Evolutionary conservation across 768 basidiomycete species (phyloP).

Genomic region (Kwoniella shandongensis): DNA sequence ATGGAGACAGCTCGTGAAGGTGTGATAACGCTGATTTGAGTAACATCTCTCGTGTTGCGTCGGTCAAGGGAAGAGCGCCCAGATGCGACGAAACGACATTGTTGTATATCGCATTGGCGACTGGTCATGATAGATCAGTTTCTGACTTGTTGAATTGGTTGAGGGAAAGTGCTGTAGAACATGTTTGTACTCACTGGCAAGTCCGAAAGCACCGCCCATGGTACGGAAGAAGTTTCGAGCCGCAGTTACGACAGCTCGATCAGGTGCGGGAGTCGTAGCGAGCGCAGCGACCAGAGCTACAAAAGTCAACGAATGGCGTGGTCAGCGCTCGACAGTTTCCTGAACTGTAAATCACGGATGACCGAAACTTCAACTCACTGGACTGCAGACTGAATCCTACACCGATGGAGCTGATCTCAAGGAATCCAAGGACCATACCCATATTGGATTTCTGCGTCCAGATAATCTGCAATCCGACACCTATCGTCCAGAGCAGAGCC

Average conservation of each 20-base stretch:
- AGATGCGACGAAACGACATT: slow-evolving; percentile 29
- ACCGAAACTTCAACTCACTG: no score
- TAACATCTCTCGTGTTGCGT: slow-evolving; percentile 11
- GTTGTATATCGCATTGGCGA: slow-evolving; percentile 49
- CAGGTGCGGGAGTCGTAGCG: slow-evolving; percentile 30
- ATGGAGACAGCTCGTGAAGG: slow-evolving; percentile 4
- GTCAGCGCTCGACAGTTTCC: no score
- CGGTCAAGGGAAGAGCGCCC: not conserved
- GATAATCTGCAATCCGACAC: slow-evolving; percentile 32
- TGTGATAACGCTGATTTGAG: slow-evolving; percentile 16
- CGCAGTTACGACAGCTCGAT: slow-evolving; percentile 48
- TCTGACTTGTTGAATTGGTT: not conserved
- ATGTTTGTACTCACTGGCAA: slow-evolving; percentile 27
- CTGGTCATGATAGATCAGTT: slow-evolving; percentile 4
- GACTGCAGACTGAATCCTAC: slow-evolving; percentile 43
- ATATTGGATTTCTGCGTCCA: slow-evolving; percentile 24
- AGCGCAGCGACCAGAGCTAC: slow-evolving; percentile 43
- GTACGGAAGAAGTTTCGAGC: slow-evolving; percentile 47
- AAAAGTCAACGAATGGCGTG: not conserved
- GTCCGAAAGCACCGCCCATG: slow-evolving; percentile 49
- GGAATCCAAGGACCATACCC: slow-evolving; percentile 29
- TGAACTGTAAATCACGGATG: no score
- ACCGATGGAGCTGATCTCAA: slow-evolving; percentile 42
- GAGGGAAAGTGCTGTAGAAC: no score
- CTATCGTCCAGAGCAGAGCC: slow-evolving; percentile 36